phyloP scores from a whole-genome alignment of 345 rosid genomes.

The Angophora floribunda region DNA sequence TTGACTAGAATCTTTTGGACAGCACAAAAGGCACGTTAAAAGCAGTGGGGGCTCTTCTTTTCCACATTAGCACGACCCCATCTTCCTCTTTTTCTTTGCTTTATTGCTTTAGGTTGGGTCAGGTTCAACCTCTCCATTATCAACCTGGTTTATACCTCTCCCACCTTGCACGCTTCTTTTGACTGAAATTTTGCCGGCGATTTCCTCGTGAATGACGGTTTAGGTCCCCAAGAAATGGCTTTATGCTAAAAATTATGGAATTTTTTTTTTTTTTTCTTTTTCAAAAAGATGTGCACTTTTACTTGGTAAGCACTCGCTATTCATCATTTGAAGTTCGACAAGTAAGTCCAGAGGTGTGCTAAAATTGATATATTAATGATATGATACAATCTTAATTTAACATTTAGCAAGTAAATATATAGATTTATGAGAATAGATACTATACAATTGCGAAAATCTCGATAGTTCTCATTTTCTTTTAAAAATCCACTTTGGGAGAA shows the following conservation, averaged over 20 bases:
- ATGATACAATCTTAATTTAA: neutral
- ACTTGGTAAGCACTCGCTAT: neutral
- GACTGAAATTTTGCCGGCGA: no score
- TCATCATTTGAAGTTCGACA: neutral
- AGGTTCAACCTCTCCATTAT: neutral
- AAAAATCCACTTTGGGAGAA: neutral
- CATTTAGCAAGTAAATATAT: neutral
- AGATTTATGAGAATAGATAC: no score
- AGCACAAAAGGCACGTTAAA: neutral
- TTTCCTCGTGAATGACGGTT: neutral
- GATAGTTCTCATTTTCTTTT: no score
- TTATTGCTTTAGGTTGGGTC: neutral
- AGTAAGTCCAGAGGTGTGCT: neutral
- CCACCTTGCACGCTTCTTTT: no score
- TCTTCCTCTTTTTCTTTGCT: neutral
- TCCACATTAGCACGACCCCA: rapidly evolving
- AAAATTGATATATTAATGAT: neutral
- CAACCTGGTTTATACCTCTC: neutral
- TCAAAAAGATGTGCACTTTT: neutral
- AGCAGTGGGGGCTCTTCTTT: no score
- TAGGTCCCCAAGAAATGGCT: neutral
- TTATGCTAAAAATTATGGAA: neutral
- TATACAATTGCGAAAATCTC: no score
- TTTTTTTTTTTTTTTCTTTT: neutral
- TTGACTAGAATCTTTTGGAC: no score